Evolutionary conservation across 495 filamentous ascomycete species (phyloP), one percentile per base, ranked within the genome.

Genomic region (Staphylotrichum tortipilum): DNA sequence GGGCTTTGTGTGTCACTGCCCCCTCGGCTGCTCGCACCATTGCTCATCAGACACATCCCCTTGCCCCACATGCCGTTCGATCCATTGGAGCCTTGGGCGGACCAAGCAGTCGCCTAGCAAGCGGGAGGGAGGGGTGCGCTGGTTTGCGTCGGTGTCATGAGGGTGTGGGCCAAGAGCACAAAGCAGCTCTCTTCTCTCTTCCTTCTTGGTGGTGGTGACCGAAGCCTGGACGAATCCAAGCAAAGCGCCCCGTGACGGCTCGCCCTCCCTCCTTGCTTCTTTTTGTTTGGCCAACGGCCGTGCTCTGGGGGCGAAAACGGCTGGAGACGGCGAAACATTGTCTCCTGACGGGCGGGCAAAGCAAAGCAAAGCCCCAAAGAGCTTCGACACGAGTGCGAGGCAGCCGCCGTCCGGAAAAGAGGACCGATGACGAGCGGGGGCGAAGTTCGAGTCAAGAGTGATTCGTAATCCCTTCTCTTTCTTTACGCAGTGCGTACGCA

Each of bases 231-330:
- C 65, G 62, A 63, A 65, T 63, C 58, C 54, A 56, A 51, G 43
- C 57, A 54, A 58, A 56, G 42, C 53, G 56, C 39, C 66, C 61
- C 63, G 69, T 69, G 66, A 72, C 67, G 59, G 56, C 62, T 64
- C 63, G 26, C n/a, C n/a, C 33, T 44, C 31, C 21, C 53, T 52
- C 51, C 24, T 44, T 39, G 50, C 49, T 52, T 56, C 18, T 22
- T 34, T 47, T 45, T 22, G 18, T 30, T 31, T 41, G 18, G 23
- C 22, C 44, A 21, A 36, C 45, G 37, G 34, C 46, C 33, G n/a
- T n/a, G 49, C 39, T 21, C 38, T 47, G 44, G 36, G 35, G 51
- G 47, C 49, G 33, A 43, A 44, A 51, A 47, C 55, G 61, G 61
- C 49, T 58, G 60, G 50, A 38, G 50, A 34, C 54, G 60, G 57